Conservation (phyloP, 805 yeast species). For the Peterozyma toletana region DNA sequence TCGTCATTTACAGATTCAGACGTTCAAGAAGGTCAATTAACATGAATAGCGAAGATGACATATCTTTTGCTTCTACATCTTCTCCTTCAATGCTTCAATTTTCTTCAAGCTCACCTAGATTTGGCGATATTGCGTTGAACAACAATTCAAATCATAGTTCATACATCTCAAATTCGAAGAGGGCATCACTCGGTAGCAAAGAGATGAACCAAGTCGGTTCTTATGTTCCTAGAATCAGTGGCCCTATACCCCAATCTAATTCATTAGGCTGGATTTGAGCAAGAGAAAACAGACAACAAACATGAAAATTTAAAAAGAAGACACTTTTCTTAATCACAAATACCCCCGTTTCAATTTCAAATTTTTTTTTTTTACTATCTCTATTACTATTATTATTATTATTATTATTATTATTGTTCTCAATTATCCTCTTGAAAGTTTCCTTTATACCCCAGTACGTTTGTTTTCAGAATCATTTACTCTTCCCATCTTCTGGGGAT, state of each 20-base stretch:
- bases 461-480: too few species aligned
- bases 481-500: too few species aligned
- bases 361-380: too few species aligned
- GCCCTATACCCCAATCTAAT: conserved; percentile 63
- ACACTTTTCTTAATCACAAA: too few species aligned
- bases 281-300: not conserved
- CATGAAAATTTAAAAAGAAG: too few species aligned
- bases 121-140: not conserved
- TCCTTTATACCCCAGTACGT: too few species aligned
- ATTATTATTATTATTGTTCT: too few species aligned
- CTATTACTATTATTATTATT: too few species aligned
- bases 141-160: conserved; percentile 5
- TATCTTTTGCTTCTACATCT: conserved; percentile 6
- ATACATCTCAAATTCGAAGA: conserved; percentile 1
- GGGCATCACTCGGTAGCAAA: conserved; percentile 8
- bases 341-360: too few species aligned
- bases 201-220: conserved; percentile 19
- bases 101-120: conserved; percentile 8
- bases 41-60: conserved; percentile 7
- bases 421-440: too few species aligned
- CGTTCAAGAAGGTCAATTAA: conserved; percentile 14
- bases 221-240: conserved; percentile 44
- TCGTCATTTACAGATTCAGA: conserved; percentile 41
- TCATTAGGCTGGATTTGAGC: conserved; percentile 60
- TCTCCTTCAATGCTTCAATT: conserved; percentile 14